These are phyloP conservation scores for Penicillium steckii DNA, from an alignment of 495 filamentous ascomycete species.

Conservation along the genomic window DNA sequence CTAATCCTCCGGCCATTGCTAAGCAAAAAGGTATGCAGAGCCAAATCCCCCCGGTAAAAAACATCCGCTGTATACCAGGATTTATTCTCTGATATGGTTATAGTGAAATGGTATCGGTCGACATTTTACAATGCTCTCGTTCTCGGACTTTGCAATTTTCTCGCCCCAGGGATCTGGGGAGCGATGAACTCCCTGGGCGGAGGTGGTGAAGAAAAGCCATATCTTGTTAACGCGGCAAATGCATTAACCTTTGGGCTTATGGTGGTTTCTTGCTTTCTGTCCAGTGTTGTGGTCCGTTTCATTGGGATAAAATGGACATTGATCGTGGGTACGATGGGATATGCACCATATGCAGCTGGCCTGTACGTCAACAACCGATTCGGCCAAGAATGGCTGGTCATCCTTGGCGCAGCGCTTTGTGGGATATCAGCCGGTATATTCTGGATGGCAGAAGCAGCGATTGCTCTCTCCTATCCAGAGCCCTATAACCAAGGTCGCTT, in stretches of 20 bases:
- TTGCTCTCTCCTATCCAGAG: conserved; percentile 65
- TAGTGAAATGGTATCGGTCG: conserved; percentile 64
- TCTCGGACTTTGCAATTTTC: conserved; percentile 61
- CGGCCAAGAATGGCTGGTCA: conserved; percentile 59
- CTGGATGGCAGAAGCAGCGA: conserved; percentile 66
- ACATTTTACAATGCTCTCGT: conserved; percentile 64
- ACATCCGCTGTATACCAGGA: neutral
- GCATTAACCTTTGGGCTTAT: conserved; percentile 66
- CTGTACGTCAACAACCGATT: conserved; percentile 68
- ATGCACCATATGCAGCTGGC: conserved; percentile 62
- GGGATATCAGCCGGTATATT: conserved; percentile 65
- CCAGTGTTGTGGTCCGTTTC: conserved; percentile 51
- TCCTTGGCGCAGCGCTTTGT: conserved; percentile 63
- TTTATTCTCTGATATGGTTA: no score
- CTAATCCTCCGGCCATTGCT: neutral
- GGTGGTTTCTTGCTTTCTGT: conserved; percentile 59
- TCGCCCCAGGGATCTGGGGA: conserved; percentile 65
- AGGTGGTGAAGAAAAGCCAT: conserved; percentile 60
- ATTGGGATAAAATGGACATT: conserved; percentile 65
- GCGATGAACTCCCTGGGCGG: conserved; percentile 71
- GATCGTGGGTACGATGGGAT: conserved; percentile 65
- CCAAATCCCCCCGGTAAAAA: neutral
- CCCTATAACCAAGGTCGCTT: conserved; percentile 59
- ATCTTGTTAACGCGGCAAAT: conserved; percentile 69
- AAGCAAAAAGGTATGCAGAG: conserved; percentile 26